These are phyloP conservation scores for Candida tropicalis DNA, from an alignment of 1,139 yeast genomes.

Conservation along the genomic window DNA sequence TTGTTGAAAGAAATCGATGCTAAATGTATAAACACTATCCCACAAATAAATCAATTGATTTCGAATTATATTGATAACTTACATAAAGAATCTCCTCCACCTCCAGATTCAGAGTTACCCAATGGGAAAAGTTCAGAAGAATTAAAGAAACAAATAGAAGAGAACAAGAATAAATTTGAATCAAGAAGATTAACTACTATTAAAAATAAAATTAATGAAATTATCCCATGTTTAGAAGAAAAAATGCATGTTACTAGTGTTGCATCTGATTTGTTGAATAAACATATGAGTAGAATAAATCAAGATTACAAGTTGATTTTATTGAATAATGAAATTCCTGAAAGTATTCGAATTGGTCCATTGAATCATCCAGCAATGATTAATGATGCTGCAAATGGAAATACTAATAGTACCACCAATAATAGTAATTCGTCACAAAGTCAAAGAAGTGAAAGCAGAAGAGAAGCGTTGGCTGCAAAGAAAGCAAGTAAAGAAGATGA, in stretches of 20 bases:
- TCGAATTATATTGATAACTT: conserved; percentile 52
- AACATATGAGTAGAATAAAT: conserved; percentile 73
- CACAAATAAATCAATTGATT: conserved; percentile 63
- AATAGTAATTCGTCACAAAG: conserved; percentile 61
- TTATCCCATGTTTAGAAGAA: conserved; percentile 93
- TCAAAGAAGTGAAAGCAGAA: conserved; percentile 76
- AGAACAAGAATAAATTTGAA: conserved; percentile 11
- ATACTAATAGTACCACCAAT: conserved; percentile 22
- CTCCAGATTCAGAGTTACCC: background rate
- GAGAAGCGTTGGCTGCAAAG: conserved; percentile 92
- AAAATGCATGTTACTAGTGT: conserved; percentile 96
- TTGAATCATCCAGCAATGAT: conserved; percentile 89
- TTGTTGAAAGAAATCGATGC: conserved; percentile 92
- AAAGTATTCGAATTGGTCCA: conserved; percentile 65
- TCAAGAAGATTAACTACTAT: conserved; percentile 33
- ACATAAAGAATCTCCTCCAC: conserved; percentile 26
- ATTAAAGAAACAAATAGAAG: background rate
- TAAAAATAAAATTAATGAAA: conserved; percentile 57
- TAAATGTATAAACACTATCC: conserved; percentile 78
- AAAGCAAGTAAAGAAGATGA: conserved; percentile 55
- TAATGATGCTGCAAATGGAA: conserved; percentile 43
- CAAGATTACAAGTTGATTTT: conserved; percentile 76
- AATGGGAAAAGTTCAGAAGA: background rate
- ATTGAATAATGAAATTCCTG: conserved; percentile 75
- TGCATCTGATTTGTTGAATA: conserved; percentile 76